These are phyloP conservation scores for Scleromitrula shiraiana DNA, from an alignment of 2,329 filamentous ascomycete genomes.

Conservation along the genomic window DNA sequence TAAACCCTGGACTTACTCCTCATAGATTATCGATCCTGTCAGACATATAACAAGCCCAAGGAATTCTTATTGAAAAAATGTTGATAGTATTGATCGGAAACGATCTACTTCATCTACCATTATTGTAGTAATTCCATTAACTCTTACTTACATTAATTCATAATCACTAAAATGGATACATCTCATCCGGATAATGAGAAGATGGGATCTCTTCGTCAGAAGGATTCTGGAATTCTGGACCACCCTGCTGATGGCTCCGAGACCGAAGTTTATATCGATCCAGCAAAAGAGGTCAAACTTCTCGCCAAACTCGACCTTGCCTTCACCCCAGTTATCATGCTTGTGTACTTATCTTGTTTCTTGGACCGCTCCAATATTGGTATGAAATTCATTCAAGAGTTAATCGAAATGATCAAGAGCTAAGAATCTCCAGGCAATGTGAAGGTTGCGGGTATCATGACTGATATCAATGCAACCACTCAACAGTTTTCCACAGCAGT, in stretches of 20 bases:
- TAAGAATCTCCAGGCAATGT: conserved; percentile 35
- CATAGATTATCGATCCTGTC: not conserved
- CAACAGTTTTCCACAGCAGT: conserved; percentile 26
- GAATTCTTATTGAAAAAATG: not conserved
- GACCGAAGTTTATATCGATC: conserved; percentile 31
- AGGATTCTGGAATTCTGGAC: not conserved
- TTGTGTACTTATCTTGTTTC: conserved; percentile 47
- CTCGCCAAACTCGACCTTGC: conserved; percentile 40
- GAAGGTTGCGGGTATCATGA: conserved; percentile 17
- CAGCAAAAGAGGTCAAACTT: conserved; percentile 37
- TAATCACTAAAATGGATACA: conserved; percentile 2
- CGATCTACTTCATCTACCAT: not conserved
- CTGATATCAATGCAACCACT: conserved; percentile 14
- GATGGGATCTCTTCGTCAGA: not conserved
- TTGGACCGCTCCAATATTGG: conserved; percentile 46
- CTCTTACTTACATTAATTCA: not conserved
- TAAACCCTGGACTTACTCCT: not conserved
- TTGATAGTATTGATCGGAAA: not conserved
- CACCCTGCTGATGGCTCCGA: not conserved
- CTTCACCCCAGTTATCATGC: conserved; percentile 45
- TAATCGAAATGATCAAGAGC: not conserved
- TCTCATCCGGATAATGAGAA: conserved; percentile 1
- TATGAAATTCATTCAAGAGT: not conserved
- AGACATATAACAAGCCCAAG: not conserved
- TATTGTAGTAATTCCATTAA: not conserved